These are phyloP conservation scores for Podila verticillata DNA, from an alignment of 192 early-diverging fungal genomes.

Conservation along the genomic window DNA sequence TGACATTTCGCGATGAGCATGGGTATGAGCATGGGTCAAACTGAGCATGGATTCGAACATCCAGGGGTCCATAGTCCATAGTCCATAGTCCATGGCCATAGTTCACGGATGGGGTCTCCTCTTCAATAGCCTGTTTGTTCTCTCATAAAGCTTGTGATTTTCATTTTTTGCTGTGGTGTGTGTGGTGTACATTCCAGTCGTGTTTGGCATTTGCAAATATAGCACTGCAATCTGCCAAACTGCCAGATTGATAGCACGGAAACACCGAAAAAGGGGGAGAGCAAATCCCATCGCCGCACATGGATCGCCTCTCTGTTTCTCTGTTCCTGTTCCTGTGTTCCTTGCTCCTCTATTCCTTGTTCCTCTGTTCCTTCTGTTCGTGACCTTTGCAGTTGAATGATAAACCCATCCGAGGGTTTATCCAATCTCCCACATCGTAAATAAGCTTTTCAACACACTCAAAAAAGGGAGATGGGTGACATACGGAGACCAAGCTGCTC, in stretches of 20 bases:
- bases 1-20: background rate
- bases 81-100: too few relatives aligned
- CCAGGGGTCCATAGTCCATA: background rate
- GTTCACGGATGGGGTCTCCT: too few relatives aligned
- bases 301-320: too few relatives aligned
- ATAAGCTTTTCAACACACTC: background rate
- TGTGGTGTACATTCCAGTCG: background rate
- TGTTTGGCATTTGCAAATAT: background rate
- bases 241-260: too few relatives aligned
- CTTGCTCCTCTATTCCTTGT: too few relatives aligned
- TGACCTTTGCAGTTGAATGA: too few relatives aligned
- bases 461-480: conserved; percentile 13
- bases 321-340: too few relatives aligned
- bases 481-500: conserved; percentile 66
- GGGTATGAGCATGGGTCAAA: background rate
- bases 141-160: background rate
- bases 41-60: too few relatives aligned
- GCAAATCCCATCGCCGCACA: too few relatives aligned
- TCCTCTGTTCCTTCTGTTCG: too few relatives aligned
- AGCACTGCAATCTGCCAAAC: background rate
- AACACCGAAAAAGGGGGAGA: too few relatives aligned
- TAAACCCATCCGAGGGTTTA: background rate
- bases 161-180: background rate
- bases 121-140: background rate
- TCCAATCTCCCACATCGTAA: background rate